phyloP scores from a whole-genome alignment of 768 basidiomycete genomes.

The Tricholoma bakamatsutake region DNA sequence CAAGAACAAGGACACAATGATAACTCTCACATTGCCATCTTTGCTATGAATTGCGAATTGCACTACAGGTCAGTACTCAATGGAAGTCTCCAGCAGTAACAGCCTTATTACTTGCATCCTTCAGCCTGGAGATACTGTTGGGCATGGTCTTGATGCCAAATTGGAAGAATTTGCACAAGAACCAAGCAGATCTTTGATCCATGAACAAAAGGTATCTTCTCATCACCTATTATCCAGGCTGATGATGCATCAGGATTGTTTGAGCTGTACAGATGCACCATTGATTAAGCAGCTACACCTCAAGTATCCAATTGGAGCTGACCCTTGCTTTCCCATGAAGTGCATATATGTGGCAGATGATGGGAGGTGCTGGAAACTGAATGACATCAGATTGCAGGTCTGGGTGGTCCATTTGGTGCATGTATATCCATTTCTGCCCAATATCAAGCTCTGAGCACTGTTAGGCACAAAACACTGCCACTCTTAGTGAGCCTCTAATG shows the following conservation, averaged over 20 bases:
- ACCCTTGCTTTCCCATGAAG: not conserved
- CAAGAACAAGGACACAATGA: constrained; percentile 1
- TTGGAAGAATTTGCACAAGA: constrained; percentile 1
- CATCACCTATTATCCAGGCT: not conserved
- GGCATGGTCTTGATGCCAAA: not conserved
- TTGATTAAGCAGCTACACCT: not conserved
- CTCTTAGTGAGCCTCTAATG: not conserved
- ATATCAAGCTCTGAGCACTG: not conserved
- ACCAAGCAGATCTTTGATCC: not conserved
- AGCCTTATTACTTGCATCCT: not conserved
- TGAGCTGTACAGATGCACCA: not conserved
- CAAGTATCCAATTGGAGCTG: not conserved
- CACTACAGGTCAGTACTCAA: not conserved
- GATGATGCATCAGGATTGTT: not conserved
- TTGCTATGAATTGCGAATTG: not conserved
- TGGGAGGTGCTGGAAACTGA: not conserved
- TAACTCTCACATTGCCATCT: not conserved
- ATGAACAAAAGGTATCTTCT: constrained; percentile 1
- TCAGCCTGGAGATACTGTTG: not conserved
- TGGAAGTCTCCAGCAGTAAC: not conserved
- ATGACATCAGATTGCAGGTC: not conserved
- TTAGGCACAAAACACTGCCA: not conserved
- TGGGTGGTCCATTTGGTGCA: not conserved
- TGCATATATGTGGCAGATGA: not conserved
- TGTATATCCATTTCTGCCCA: not conserved